Base-by-base conservation (phyloP, 176 grass and related monocot genomes). In the Tillandsia leiboldiana region DNA sequence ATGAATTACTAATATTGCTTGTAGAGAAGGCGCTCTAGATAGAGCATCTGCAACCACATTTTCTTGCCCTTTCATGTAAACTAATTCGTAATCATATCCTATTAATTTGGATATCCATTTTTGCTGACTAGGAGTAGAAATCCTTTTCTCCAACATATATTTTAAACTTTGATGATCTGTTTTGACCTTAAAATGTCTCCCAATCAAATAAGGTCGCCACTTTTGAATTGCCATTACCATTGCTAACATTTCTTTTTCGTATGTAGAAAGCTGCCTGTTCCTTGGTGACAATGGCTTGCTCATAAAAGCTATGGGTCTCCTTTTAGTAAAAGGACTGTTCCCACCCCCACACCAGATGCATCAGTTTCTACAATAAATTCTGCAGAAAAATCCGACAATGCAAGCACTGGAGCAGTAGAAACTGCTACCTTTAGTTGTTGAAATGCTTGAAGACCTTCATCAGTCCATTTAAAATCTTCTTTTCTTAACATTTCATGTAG, bases 361-460 rank as follows among this genome's bases (percentile, higher is more conserved):
- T 74, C 71, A 49, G 23, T 26, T 63, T 74, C 71, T 9, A 72
- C 24, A 14, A 6, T 56, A 28, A 72, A 72, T 11, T 29, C 3
- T 72, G 51, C 8, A 14, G 22, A 23, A 22, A 72, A 72, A 56
- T 72, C 24, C 23, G 70, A 50, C 1, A 74, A 27, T 4, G 51
- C 51, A 2, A 74, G 22, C 12, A 74, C 18, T 26, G 12, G 18
- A 18, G n/a, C 51, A 57, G 8, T 24, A 24, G 33, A 1, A 6
- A 74, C 15, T 2, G 53, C 53, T n/a, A 15, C 8, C n/a, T 63
- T 63, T 13, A 49, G 27, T 2, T 28, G 9, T 26, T 61, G 12
- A 0, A 74, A 74, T 28, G 53, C 71, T 13, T 10, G 10, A 49
- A 10, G 9, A 11, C 9, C 7, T 33, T 26, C 18, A 2, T 3